These are phyloP conservation scores for Solanum corneliomulleri DNA, from an alignment of 257 asterid species.

Conservation along the genomic window DNA sequence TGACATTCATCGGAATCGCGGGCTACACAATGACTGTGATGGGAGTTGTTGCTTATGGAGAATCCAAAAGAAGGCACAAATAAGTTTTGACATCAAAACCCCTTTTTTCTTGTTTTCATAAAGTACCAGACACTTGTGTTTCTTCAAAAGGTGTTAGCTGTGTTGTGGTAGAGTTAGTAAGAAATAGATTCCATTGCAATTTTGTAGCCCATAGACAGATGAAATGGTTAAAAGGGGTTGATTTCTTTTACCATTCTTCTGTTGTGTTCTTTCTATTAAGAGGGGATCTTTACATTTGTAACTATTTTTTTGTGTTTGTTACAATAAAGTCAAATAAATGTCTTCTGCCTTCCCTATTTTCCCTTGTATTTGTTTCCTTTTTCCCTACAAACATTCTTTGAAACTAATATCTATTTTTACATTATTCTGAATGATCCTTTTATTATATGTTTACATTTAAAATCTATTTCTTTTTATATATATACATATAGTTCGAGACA, in stretches of 20 bases:
- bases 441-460: background rate
- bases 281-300: background rate
- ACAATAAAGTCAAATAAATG: background rate
- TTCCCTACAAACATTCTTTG: background rate
- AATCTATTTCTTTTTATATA: background rate
- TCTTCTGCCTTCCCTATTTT: background rate
- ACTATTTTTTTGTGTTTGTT: background rate
- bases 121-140: background rate
- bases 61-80: conserved; percentile 20
- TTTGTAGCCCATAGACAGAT: background rate
- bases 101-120: background rate
- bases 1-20: conserved; percentile 17
- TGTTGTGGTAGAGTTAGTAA: background rate
- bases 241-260: background rate
- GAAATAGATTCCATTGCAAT: background rate
- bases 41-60: conserved; percentile 24
- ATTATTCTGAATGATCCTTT: background rate
- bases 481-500: background rate
- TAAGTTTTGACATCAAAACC: background rate
- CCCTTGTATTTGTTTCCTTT: background rate
- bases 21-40: conserved; percentile 20
- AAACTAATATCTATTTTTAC: background rate
- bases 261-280: background rate
- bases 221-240: background rate
- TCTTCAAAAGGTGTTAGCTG: background rate